Percentiles rank a stretch among this genome's conserved stretches.
Evolutionary conservation across 768 basidiomycete species (phyloP).

Genomic region (Boletus vinaceobasis): DNA sequence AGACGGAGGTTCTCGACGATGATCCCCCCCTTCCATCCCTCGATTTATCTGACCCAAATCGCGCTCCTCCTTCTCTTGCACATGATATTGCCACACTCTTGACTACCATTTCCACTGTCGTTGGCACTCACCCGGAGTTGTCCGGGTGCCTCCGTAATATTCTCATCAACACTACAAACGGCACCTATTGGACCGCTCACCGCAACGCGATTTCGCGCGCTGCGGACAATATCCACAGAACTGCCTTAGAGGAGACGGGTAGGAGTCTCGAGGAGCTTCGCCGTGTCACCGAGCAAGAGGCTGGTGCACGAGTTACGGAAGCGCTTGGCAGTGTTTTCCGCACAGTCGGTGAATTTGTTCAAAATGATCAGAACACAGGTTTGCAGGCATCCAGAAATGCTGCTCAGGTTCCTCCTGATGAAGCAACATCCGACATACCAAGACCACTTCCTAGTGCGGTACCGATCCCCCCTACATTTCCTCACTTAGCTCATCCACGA

Average conservation of each 20-base stretch:
- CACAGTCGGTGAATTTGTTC: constrained; percentile 41
- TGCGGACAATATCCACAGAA: constrained; percentile 51
- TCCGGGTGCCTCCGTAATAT: constrained; percentile 66
- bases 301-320: constrained; percentile 59
- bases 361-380: constrained; percentile 13
- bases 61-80: constrained; percentile 46
- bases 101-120: constrained; percentile 48
- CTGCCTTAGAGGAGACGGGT: constrained; percentile 37
- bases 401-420: not conserved
- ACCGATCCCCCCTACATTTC: constrained; percentile 15
- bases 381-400: constrained; percentile 1
- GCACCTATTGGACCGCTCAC: constrained; percentile 67
- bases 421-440: not conserved
- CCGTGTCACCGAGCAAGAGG: constrained; percentile 58
- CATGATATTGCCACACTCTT: constrained; percentile 65
- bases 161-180: constrained; percentile 55
- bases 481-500: constrained; percentile 17
- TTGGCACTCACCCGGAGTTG: constrained; percentile 68
- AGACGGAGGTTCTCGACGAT: constrained; percentile 19
- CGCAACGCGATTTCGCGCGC: constrained; percentile 57
- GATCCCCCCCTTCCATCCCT: constrained; percentile 54
- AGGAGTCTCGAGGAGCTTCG: constrained; percentile 44
- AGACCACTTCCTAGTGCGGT: constrained; percentile 5
- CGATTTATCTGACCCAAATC: constrained; percentile 28
- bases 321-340: constrained; percentile 59